These are phyloP conservation scores for Plasmodium coatneyi DNA, from an alignment of 169 alveolate species.

Conservation along the genomic window DNA sequence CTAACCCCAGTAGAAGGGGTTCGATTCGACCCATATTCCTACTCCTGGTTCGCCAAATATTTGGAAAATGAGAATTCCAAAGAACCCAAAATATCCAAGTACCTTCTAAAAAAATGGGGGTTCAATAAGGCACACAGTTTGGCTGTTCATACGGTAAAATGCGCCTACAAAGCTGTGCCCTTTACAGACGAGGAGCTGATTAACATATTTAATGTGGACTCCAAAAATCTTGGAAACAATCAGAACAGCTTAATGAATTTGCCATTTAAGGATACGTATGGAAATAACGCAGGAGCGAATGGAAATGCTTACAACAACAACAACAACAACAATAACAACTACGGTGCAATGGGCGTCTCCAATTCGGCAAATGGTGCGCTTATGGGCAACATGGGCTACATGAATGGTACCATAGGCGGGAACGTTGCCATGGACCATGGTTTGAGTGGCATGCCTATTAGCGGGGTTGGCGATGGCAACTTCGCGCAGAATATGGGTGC, in stretches of 20 bases:
- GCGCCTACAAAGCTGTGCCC: conserved; percentile 70
- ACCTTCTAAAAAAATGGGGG: conserved; percentile 69
- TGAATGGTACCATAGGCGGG: background rate
- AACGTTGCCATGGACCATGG: background rate
- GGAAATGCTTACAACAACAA: background rate
- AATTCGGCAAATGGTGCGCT: background rate
- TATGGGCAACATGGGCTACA: conserved; percentile 15
- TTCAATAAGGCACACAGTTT: conserved; percentile 71
- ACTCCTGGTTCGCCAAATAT: conserved; percentile 72
- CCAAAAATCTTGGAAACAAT: conserved; percentile 30
- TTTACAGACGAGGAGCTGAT: conserved; percentile 57
- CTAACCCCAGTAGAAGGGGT: conserved; percentile 71
- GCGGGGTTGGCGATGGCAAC: background rate
- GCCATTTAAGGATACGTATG: conserved; percentile 12
- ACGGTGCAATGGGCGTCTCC: background rate
- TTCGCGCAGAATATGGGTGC: background rate
- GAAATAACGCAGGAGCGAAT: background rate
- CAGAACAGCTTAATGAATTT: conserved; percentile 31
- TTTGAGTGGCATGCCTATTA: background rate
- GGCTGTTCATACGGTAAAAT: conserved; percentile 69
- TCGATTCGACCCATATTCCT: conserved; percentile 66
- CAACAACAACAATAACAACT: background rate
- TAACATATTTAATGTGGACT: conserved; percentile 62
- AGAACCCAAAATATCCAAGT: conserved; percentile 66
- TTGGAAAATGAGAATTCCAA: conserved; percentile 68